Conservation (phyloP, 768 basidiomycete genomes). For the Dentipellis sp. region DNA sequence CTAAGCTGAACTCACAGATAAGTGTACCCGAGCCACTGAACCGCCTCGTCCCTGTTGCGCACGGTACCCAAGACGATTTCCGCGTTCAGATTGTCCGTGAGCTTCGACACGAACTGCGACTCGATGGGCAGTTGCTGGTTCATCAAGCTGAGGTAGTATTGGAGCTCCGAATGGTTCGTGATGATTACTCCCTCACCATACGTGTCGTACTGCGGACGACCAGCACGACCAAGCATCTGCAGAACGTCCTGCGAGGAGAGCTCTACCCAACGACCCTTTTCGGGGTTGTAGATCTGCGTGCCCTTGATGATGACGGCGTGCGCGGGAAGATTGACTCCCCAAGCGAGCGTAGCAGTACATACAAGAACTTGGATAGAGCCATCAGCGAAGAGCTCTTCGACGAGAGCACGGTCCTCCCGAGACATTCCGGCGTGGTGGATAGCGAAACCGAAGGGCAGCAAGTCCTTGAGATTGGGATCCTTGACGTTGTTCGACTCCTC, state of each 20-base stretch:
- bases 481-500: constrained; percentile 78
- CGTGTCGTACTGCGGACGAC: constrained; percentile 95
- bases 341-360: constrained; percentile 95
- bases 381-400: constrained; percentile 91
- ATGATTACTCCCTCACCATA: constrained; percentile 98
- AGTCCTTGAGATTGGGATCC: constrained; percentile 76
- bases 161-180: constrained; percentile 93
- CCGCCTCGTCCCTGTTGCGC: constrained; percentile 92
- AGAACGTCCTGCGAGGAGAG: constrained; percentile 92
- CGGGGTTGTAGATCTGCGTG: constrained; percentile 99
- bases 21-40: constrained; percentile 95
- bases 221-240: constrained; percentile 98
- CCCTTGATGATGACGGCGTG: constrained; percentile 99
- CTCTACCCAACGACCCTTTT: constrained; percentile 97
- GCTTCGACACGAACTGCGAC: constrained; percentile 82
- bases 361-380: constrained; percentile 91
- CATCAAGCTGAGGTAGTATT: constrained; percentile 91
- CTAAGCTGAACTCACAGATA: constrained; percentile 55
- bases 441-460: constrained; percentile 93
- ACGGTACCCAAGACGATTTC: constrained; percentile 95
- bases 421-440: constrained; percentile 98
- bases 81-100: constrained; percentile 94
- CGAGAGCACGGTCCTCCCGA: constrained; percentile 79
- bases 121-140: constrained; percentile 99
- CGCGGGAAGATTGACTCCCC: constrained; percentile 98